These are phyloP conservation scores for Huntiella omanensis DNA, from an alignment of 2,329 filamentous ascomycete genomes.

Conservation along the genomic window DNA sequence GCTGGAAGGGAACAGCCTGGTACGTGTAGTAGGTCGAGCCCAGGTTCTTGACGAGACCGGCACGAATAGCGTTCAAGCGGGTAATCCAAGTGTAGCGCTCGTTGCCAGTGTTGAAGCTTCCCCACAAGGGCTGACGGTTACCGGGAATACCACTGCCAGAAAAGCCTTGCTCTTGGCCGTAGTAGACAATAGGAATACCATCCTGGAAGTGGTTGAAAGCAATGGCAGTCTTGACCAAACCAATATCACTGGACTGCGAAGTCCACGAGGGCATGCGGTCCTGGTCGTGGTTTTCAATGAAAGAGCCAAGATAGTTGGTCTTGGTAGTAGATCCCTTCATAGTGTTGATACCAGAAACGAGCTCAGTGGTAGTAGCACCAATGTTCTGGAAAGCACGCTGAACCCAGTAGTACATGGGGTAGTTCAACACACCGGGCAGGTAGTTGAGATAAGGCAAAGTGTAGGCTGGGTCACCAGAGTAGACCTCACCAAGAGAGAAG, in stretches of 20 bases:
- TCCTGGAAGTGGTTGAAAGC: conserved; percentile 18
- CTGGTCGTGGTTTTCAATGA: conserved; percentile 47
- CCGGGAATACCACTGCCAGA: conserved; percentile 25
- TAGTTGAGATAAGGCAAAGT: conserved; percentile 36
- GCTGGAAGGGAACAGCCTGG: conserved; percentile 12
- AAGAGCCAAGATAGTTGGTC: conserved; percentile 28
- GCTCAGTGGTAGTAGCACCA: conserved; percentile 16
- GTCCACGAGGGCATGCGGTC: conserved; percentile 28
- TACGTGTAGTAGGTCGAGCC: conserved; percentile 8
- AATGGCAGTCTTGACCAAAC: conserved; percentile 28
- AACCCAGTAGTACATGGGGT: conserved; percentile 13
- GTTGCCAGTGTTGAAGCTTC: conserved; percentile 8
- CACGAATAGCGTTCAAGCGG: conserved; percentile 8
- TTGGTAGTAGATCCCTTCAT: conserved; percentile 33
- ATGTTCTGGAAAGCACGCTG: conserved; percentile 11
- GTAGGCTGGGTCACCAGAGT: conserved; percentile 31
- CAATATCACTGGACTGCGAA: conserved; percentile 28
- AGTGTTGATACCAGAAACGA: conserved; percentile 44
- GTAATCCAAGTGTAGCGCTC: conserved; percentile 11
- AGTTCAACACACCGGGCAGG: conserved; percentile 31
- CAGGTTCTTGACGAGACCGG: conserved; percentile 6
- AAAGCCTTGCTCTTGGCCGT: conserved; percentile 44
- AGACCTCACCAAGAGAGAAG: conserved; percentile 47
- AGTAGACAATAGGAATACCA: conserved; percentile 39
- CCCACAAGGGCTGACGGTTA: conserved; percentile 11